A percentile compares a stretch with the other conserved stretches of the same genome.
Evolutionary conservation across 2,329 filamentous ascomycete species (phyloP).

Genomic region (Neurospora sp.): DNA sequence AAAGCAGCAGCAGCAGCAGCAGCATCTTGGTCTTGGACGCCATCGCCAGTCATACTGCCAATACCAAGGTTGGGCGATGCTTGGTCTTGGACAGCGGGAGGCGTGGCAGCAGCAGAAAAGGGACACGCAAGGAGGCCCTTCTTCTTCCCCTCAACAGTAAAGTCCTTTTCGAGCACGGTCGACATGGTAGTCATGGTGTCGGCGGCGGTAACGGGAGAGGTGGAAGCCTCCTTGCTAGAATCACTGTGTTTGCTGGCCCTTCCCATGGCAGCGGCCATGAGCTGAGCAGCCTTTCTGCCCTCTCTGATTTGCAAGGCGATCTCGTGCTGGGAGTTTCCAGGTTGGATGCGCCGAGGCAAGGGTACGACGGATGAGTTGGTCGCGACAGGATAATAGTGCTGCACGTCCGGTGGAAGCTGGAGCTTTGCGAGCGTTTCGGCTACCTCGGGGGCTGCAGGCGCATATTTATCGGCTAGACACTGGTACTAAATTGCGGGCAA

Average conservation of each 20-base stretch:
- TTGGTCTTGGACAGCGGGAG: slow-evolving; percentile 24
- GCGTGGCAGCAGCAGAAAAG: slow-evolving; percentile 40
- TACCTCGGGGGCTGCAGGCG: slow-evolving; percentile 54
- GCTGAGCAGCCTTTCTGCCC: slow-evolving; percentile 48
- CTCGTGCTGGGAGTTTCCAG: slow-evolving; percentile 41
- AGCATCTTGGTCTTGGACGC: slow-evolving; percentile 13
- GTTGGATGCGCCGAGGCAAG: slow-evolving; percentile 38
- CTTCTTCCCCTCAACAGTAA: slow-evolving; percentile 75
- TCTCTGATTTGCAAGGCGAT: slow-evolving; percentile 55
- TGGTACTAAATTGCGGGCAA: slow-evolving; percentile 41
- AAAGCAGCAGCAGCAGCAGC: slow-evolving; percentile 30
- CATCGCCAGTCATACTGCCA: slow-evolving; percentile 10
- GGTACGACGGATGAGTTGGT: slow-evolving; percentile 44
- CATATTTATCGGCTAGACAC: slow-evolving; percentile 58
- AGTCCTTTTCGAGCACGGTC: slow-evolving; percentile 73
- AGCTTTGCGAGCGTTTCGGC: slow-evolving; percentile 57
- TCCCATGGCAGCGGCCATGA: slow-evolving; percentile 35
- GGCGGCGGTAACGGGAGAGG: slow-evolving; percentile 19
- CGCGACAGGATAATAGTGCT: slow-evolving; percentile 26
- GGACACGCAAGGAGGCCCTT: slow-evolving; percentile 74
- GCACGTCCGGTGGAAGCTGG: slow-evolving; percentile 48
- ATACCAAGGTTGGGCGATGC: slow-evolving; percentile 11
- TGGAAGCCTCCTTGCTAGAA: slow-evolving; percentile 40
- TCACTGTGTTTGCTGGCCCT: slow-evolving; percentile 41
- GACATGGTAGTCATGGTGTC: slow-evolving; percentile 46